These are phyloP conservation scores for Lachnellula cervina DNA, from an alignment of 2,329 filamentous ascomycete species.

Conservation along the genomic window DNA sequence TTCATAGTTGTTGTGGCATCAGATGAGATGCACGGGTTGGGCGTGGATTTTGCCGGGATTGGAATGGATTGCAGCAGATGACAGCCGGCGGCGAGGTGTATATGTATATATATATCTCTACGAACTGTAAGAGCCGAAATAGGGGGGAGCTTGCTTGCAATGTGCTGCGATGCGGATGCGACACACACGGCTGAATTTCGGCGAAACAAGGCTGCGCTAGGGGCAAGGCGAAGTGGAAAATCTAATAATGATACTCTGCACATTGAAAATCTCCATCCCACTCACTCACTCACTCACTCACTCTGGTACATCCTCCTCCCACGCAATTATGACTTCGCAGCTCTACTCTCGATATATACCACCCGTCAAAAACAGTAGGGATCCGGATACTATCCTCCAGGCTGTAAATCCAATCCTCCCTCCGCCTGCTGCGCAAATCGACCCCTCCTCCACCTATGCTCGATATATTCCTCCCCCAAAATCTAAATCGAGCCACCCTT, in stretches of 20 bases:
- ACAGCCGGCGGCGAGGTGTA: too few species aligned
- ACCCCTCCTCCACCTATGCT: slow-evolving; percentile 29
- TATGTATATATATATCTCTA: too few species aligned
- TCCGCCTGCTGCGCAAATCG: slow-evolving; percentile 17
- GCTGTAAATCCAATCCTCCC: background rate
- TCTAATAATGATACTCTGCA: background rate
- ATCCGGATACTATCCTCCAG: background rate
- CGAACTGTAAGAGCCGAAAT: too few species aligned
- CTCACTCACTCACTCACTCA: background rate
- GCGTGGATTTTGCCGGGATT: background rate
- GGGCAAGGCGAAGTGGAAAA: too few species aligned
- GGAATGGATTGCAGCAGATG: too few species aligned
- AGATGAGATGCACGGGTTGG: background rate
- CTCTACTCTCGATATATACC: slow-evolving; percentile 31
- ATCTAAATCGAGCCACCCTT: slow-evolving; percentile 3
- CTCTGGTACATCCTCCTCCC: background rate
- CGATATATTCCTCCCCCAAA: slow-evolving; percentile 30
- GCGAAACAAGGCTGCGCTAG: too few species aligned
- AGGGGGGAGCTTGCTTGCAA: too few species aligned
- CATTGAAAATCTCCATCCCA: slow-evolving; percentile 8
- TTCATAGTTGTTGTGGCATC: background rate
- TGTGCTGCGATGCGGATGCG: too few species aligned
- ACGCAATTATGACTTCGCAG: slow-evolving; percentile 20
- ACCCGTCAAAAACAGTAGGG: slow-evolving; percentile 21
- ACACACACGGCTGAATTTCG: too few species aligned